Percentiles rank a stretch among this genome's conserved stretches.
Conservation (phyloP, 768 basidiomycete species). For the Lactarius pseudohatsudake region DNA sequence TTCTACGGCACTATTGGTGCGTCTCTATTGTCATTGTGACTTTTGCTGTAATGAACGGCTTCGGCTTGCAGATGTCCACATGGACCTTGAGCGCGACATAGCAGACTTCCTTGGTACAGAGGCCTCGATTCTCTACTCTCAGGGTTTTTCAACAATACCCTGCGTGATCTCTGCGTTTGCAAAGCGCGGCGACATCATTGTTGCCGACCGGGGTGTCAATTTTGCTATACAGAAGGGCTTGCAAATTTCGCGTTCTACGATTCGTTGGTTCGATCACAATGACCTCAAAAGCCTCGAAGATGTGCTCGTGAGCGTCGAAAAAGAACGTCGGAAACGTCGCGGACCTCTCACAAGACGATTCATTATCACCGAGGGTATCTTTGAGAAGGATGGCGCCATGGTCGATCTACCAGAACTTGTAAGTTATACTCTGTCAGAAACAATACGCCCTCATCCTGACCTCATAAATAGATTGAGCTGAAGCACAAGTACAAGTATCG, state of each 20-base stretch:
- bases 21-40: too few species aligned
- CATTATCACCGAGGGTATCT: conserved; percentile 35
- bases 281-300: too few species aligned
- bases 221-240: conserved; percentile 97
- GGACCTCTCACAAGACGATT: conserved; percentile 85
- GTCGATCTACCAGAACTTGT: too few species aligned
- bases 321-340: conserved; percentile 84
- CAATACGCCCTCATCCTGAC: too few species aligned
- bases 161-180: conserved; percentile 97
- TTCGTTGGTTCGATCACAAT: too few species aligned
- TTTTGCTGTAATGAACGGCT: too few species aligned
- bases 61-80: too few species aligned
- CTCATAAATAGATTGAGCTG: too few species aligned
- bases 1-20: too few species aligned
- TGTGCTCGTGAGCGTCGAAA: conserved; percentile 49
- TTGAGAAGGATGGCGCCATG: too few species aligned
- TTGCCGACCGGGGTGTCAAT: conserved; percentile 92
- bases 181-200: conserved; percentile 96
- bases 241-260: conserved; percentile 65
- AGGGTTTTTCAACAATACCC: conserved; percentile 87
- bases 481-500: too few species aligned
- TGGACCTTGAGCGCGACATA: conserved; percentile 48
- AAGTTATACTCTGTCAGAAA: too few species aligned
- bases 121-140: conserved; percentile 83
- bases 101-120: conserved; percentile 61